Evolutionary conservation across 2,329 filamentous ascomycete genomes (phyloP).

Genomic region (Curvularia sp.): DNA sequence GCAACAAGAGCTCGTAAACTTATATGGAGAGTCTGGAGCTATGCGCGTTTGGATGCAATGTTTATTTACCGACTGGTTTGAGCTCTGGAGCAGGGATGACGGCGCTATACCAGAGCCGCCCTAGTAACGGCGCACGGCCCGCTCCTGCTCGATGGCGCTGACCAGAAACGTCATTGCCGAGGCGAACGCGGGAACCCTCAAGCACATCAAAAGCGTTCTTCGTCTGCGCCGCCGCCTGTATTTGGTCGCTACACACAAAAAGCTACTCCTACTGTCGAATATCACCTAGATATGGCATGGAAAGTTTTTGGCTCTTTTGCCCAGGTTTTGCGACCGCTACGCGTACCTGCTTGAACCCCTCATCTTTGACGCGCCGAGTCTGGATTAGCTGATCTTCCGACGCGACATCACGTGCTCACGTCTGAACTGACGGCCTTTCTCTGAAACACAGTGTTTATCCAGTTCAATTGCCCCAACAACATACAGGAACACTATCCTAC

Average conservation of each 20-base stretch:
- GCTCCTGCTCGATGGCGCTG: conserved; percentile 7
- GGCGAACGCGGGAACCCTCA: conserved; percentile 25
- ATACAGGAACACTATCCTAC: conserved; percentile 12
- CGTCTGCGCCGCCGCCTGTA: conserved; percentile 26
- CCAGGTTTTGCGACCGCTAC: background rate
- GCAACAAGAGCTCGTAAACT: conserved; percentile 29
- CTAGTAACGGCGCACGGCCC: conserved; percentile 18
- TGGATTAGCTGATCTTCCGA: conserved; percentile 4
- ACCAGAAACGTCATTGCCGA: conserved; percentile 23
- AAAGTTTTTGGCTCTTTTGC: background rate
- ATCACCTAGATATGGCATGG: too few species aligned
- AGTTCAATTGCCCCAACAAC: conserved; percentile 28
- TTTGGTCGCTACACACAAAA: background rate
- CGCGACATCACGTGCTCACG: conserved; percentile 27
- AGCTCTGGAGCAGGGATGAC: conserved; percentile 16
- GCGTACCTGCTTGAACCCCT: conserved; percentile 2
- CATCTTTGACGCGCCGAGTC: conserved; percentile 7
- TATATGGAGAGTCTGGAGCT: conserved; percentile 35
- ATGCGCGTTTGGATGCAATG: conserved; percentile 22
- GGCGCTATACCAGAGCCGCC: conserved; percentile 11
- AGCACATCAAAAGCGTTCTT: conserved; percentile 24
- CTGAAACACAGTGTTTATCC: conserved; percentile 26
- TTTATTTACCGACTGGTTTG: conserved; percentile 22
- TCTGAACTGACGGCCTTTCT: conserved; percentile 12
- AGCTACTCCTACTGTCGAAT: background rate